phyloP scores from a whole-genome alignment of 805 yeast genomes.

The Teunomyces panamensis region DNA sequence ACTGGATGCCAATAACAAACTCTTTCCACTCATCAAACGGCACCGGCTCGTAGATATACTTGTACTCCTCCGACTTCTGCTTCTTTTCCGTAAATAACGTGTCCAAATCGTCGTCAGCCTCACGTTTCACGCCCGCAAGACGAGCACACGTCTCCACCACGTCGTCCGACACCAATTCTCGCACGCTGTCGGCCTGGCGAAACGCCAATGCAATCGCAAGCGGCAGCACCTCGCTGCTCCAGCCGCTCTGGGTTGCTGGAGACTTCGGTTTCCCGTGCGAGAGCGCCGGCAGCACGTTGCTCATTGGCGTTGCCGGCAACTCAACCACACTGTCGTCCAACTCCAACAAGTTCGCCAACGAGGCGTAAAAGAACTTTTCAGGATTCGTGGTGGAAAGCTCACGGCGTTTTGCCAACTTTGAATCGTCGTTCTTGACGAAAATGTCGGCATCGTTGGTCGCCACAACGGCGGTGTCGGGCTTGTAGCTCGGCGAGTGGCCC shows the following conservation, averaged over 20 bases:
- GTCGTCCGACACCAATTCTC: slow-evolving; percentile 28
- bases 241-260: slow-evolving; percentile 24
- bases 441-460: slow-evolving; percentile 18
- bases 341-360: slow-evolving; percentile 49
- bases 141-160: slow-evolving; percentile 6
- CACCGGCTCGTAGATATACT: slow-evolving; percentile 28
- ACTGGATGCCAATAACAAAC: slow-evolving; percentile 18
- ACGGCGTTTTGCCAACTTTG: slow-evolving; percentile 43
- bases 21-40: slow-evolving; percentile 36
- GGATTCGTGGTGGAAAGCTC: slow-evolving; percentile 47
- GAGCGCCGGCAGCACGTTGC: slow-evolving; percentile 27
- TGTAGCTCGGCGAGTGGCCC: slow-evolving; percentile 35
- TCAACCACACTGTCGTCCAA: slow-evolving; percentile 38
- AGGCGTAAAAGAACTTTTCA: slow-evolving; percentile 47
- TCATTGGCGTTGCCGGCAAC: slow-evolving; percentile 22
- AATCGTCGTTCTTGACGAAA: slow-evolving; percentile 32
- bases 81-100: slow-evolving; percentile 37
- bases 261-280: slow-evolving; percentile 18
- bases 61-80: slow-evolving; percentile 18
- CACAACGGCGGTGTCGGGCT: slow-evolving; percentile 5
- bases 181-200: slow-evolving; percentile 39
- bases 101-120: slow-evolving; percentile 30
- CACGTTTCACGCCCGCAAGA: slow-evolving; percentile 20
- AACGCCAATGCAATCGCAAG: slow-evolving; percentile 45
- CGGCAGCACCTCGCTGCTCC: slow-evolving; percentile 48